Evolutionary conservation across 2,329 filamentous ascomycete genomes (phyloP), one percentile per base, ranked within the genome.

Genomic region (Neopestalotiopsis sp.): DNA sequence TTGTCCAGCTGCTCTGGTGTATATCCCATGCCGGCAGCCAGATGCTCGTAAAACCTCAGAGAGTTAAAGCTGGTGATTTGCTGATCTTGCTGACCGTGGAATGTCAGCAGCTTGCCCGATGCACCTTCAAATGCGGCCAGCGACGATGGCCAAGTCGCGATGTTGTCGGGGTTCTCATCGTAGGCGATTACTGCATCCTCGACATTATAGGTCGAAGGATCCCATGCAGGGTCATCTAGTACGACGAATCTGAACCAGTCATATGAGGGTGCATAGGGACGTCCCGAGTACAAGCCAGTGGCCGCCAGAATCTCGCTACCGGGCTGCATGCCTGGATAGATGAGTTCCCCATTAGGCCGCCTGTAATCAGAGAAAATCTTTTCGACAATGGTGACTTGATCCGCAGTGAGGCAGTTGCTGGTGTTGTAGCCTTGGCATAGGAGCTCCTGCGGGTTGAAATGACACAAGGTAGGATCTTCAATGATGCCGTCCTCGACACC

Each of bases 291-390:
- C 2, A 84, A 71, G 3, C 78, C 75, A 3, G 71, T 73, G n/a
- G 81, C 78, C 7, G 82, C 81, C 10, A 78, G 68, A 4, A 81
- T 70, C 70, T 86, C 83, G 30, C 80, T 79, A 4, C 85, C 85
- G 4, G 83, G 84, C 61, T 86, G 81, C 73, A 86, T 80, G 20
- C 81, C 78, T 3, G 85, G 85, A 72, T 83, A 87, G n/a, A 86
- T 76, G 3, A 87, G 75, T 4, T 79, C 78, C 30, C 85, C 85
- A 40, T 83, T 76, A 5, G 76, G 77, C 70, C 83, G 81, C 70
- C 80, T 78, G 40, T 85, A 79, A 53, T 82, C 81, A 13, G 76
- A 76, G 73, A 82, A 84, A 17, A 84, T 78, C 1, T 80, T 72
- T 53, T 80, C 77, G 14, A 87, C 83, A 0, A 81, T 83, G 7